Conservation (phyloP, 1,284 basidiomycete genomes). For the Leccinum solheimii region DNA sequence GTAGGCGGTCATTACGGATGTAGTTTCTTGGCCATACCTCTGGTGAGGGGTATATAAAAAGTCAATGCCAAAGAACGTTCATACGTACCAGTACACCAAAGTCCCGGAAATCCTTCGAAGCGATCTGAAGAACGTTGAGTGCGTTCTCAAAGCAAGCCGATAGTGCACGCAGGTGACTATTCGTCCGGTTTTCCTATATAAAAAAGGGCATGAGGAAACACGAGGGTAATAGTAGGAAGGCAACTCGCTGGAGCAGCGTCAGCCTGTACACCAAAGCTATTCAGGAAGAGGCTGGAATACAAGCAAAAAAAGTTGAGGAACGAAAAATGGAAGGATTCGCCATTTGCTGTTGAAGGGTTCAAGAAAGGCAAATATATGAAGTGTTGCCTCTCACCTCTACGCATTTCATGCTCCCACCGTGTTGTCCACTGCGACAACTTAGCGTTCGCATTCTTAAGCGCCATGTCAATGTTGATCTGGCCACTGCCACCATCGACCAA, state of each 20-base stretch:
- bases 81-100: conserved; percentile 69
- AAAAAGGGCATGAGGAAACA: conserved; percentile 13
- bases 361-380: conserved; percentile 10
- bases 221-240: background rate
- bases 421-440: conserved; percentile 70
- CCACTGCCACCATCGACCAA: conserved; percentile 45
- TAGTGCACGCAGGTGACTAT: conserved; percentile 66
- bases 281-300: conserved; percentile 75
- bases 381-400: conserved; percentile 47
- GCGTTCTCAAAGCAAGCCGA: conserved; percentile 71
- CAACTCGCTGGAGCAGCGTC: conserved; percentile 54
- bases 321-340: conserved; percentile 68
- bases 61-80: background rate
- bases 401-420: conserved; percentile 69
- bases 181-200: conserved; percentile 44
- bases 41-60: conserved; percentile 30
- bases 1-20: conserved; percentile 82
- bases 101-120: conserved; percentile 69
- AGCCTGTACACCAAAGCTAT: conserved; percentile 74
- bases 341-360: conserved; percentile 46
- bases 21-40: conserved; percentile 81
- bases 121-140: conserved; percentile 64
- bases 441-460: conserved; percentile 67
- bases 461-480: conserved; percentile 69
- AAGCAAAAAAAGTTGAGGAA: conserved; percentile 74